phyloP scores from a whole-genome alignment of 2,329 filamentous ascomycete species.

The Colletotrichum tropicale region DNA sequence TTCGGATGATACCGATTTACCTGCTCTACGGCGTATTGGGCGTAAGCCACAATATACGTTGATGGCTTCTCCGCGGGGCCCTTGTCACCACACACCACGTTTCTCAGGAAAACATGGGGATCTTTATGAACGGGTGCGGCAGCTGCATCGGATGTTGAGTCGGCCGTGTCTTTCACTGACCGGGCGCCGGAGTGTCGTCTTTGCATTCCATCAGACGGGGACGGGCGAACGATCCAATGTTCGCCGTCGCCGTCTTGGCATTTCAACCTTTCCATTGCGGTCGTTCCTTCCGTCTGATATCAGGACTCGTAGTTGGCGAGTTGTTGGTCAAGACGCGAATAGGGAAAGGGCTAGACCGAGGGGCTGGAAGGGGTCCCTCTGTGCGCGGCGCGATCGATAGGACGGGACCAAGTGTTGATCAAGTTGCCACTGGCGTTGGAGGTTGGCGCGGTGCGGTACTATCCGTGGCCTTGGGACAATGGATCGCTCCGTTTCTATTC shows the following conservation, averaged over 20 bases:
- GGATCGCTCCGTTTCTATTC: background rate
- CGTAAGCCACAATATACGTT: background rate
- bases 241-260: background rate
- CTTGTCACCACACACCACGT: background rate
- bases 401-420: background rate
- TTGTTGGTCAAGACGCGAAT: background rate
- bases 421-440: background rate
- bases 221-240: background rate
- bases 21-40: background rate
- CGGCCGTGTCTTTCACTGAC: background rate
- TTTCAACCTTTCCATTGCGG: background rate
- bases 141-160: background rate
- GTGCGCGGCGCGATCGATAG: background rate
- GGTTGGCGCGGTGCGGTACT: background rate
- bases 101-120: background rate
- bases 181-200: background rate
- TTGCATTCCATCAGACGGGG: background rate
- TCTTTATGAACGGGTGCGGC: background rate
- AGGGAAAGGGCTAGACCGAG: background rate
- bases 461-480: background rate
- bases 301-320: background rate
- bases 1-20: background rate
- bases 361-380: background rate
- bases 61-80: background rate
- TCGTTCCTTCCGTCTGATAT: background rate